A percentile compares a stretch with the other conserved stretches of the same genome.
These are phyloP conservation scores for Diplotaxis tenuifolia DNA, from an alignment of 345 rosid genomes.

Conservation along the genomic window DNA sequence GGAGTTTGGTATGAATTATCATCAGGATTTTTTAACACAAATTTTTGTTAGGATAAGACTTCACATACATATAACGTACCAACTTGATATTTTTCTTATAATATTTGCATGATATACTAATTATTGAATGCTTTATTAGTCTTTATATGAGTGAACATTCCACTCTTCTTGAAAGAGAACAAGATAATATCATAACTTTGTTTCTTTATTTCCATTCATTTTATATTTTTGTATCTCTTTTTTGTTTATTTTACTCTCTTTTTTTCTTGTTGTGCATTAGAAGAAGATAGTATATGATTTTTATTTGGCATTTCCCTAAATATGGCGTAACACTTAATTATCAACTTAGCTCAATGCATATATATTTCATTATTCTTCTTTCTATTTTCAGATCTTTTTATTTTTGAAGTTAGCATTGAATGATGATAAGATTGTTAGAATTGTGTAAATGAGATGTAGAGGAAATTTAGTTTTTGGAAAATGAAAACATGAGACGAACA, in stretches of 20 bases:
- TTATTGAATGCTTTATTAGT: constrained; percentile 33
- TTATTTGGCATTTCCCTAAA: constrained; percentile 5
- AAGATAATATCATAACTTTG: constrained; percentile 28
- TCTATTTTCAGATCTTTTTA: neutral
- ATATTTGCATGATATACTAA: constrained; percentile 28
- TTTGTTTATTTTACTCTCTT: neutral
- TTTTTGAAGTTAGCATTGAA: neutral
- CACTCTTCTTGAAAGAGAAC: constrained; percentile 34
- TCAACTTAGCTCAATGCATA: constrained; percentile 27
- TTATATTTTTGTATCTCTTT: neutral
- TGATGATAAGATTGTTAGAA: neutral
- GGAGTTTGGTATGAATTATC: neutral
- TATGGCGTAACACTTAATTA: constrained; percentile 23
- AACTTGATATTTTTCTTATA: constrained; percentile 7
- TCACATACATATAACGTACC: constrained; percentile 17
- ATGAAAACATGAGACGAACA: too few relatives aligned
- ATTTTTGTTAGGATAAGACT: too few relatives aligned
- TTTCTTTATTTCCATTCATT: constrained; percentile 14
- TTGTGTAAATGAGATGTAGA: too few relatives aligned
- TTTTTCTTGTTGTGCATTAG: neutral
- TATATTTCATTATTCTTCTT: constrained; percentile 2
- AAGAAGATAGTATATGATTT: constrained; percentile 7
- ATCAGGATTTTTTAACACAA: too few relatives aligned
- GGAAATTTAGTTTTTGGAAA: too few relatives aligned
- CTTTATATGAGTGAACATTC: constrained; percentile 28